Base-by-base conservation (phyloP, 2,329 filamentous ascomycete genomes). In the Colletotrichum sublineola region DNA sequence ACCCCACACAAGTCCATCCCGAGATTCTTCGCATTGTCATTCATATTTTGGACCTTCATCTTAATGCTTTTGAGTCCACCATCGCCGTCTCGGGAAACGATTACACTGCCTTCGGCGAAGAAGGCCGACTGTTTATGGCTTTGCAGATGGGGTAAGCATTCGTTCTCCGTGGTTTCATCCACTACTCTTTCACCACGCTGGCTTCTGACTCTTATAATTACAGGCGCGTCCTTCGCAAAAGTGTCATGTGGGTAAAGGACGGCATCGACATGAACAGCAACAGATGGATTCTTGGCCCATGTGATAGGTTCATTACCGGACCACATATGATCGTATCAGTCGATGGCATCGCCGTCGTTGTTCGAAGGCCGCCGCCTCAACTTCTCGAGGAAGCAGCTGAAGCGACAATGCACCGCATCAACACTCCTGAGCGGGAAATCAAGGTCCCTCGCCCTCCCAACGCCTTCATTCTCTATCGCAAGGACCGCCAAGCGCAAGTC, bases 381-480 rank as follows among this genome's bases (percentile, higher is more conserved):
- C 53, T 63, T 5, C 58, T 72, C 3, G 69, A 69, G 18, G 53
- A 72, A 14, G 42, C 46, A 20, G 44, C 66, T 18, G 69, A 44
- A 20, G 14, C 66, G 5, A 60, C 44, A 2, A 33, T 24, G 11
- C 29, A 57, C 24, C 60, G 46, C n/a, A 36, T 40, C n/a, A 62
- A 55, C 36, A 44, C 58, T 36, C 69, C 69, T 9, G 69, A 69
- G 46, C 58, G 65, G 38, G 40, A 56, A 36, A 46, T 46, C 36
- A 74, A 71, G 50, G 55, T 66, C 52, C 68, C 78, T 38, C 78
- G 79, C 5, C 79, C 80, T 3, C 74, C 76, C 46, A 82, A 82
- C 57, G 75, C 76, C 40, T 82, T 77, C 77, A 81, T 81, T 55
- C 73, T 82, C 2, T 82, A 81, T 60, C 79, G 80, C 15, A 77